A percentile compares a stretch with the other conserved stretches of the same genome.
Conservation (phyloP, 257 asterid species). For the Fraxinus anomala region DNA sequence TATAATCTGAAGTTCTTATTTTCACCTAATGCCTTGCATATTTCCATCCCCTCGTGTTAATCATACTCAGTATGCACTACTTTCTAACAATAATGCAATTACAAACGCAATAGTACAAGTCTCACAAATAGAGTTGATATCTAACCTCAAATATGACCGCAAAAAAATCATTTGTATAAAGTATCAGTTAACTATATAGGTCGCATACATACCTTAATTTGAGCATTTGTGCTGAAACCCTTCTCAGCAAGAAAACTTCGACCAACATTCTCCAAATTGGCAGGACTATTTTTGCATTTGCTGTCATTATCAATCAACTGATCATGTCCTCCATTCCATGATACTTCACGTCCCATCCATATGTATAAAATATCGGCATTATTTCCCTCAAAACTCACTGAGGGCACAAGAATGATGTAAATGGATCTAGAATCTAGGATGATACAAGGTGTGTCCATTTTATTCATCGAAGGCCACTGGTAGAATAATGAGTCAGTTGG, state of each 20-base stretch:
- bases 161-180: background rate
- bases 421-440: slow-evolving; percentile 43
- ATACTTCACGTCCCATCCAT: slow-evolving; percentile 50
- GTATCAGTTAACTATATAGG: background rate
- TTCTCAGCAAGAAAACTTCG: slow-evolving; percentile 44
- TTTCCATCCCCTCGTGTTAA: background rate
- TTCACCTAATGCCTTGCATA: background rate
- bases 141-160: background rate
- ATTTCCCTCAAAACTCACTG: slow-evolving; percentile 24
- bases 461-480: slow-evolving; percentile 52
- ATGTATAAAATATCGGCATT: slow-evolving; percentile 35
- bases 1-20: background rate
- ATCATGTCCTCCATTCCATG: slow-evolving; percentile 31
- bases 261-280: slow-evolving; percentile 40
- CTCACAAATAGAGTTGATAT: background rate
- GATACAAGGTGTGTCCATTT: slow-evolving; percentile 34
- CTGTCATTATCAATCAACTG: slow-evolving; percentile 32
- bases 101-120: background rate
- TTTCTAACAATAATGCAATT: background rate
- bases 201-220: slow-evolving; percentile 33
- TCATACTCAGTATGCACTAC: background rate
- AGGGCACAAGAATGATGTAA: slow-evolving; percentile 40
- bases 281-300: slow-evolving; percentile 29
- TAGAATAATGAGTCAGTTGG: slow-evolving; percentile 38
- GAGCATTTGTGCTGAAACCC: slow-evolving; percentile 47